phyloP scores from a whole-genome alignment of 257 asterid species.

The Rauvolfia tetraphylla region DNA sequence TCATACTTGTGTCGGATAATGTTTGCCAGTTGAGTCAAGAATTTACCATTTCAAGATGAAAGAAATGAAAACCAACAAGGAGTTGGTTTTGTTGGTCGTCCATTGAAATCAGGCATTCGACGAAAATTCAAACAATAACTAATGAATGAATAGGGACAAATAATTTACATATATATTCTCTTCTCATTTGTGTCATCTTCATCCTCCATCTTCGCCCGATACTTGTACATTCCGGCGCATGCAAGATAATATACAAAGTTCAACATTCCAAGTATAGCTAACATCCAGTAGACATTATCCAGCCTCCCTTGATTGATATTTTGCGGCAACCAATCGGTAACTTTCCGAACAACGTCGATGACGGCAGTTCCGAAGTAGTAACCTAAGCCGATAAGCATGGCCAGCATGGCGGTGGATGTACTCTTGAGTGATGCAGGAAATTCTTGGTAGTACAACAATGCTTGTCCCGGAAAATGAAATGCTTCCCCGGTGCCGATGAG shows the following conservation, averaged over 20 bases:
- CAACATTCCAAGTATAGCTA: slow-evolving; percentile 2
- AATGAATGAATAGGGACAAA: background rate
- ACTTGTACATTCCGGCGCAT: slow-evolving; percentile 19
- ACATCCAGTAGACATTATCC: slow-evolving; percentile 28
- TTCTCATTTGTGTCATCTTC: background rate
- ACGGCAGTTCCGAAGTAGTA: slow-evolving; percentile 19
- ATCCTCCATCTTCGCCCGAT: background rate
- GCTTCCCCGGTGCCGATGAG: slow-evolving; percentile 26
- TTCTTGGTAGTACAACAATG: slow-evolving; percentile 24
- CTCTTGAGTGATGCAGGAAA: slow-evolving; percentile 28
- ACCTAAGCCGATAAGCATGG: slow-evolving; percentile 13
- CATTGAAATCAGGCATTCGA: no score
- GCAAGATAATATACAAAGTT: slow-evolving; percentile 19
- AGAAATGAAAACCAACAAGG: no score
- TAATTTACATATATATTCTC: background rate
- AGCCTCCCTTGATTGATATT: slow-evolving; percentile 27
- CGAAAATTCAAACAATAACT: no score
- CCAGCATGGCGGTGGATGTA: slow-evolving; percentile 21
- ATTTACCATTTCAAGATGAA: no score
- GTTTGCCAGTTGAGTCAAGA: no score
- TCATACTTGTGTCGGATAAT: no score
- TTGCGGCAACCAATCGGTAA: slow-evolving; percentile 30
- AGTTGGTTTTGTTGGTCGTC: no score
- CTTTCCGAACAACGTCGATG: slow-evolving; percentile 16
- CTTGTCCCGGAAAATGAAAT: slow-evolving; percentile 30